Evolutionary conservation across 192 early-diverging fungal species (phyloP), one percentile per base, ranked within the genome.

Genomic region (Phycomyces blakesleeanus): DNA sequence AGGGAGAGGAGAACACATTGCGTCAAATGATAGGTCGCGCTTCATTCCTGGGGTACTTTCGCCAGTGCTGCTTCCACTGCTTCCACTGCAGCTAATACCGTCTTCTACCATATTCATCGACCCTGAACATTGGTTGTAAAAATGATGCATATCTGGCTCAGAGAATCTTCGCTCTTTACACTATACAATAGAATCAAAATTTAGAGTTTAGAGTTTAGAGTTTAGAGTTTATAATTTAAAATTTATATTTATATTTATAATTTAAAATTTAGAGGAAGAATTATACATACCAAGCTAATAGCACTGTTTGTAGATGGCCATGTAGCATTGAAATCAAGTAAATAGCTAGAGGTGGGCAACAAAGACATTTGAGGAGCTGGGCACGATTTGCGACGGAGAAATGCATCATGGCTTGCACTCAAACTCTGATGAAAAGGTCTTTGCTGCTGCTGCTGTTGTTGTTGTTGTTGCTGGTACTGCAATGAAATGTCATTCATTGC

Each of bases 51-150:
- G 21, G 41, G 40, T 25, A 40, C 37, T 47, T n/a, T 21, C 16
- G 41, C 44, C 16, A 40, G 40, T 26, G 42, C 58, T 49, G 58
- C 58, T 47, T 47, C 22, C 37, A 47, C 44, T 47, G 44, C 44
- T 47, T 47, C 44, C 44, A 12, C 58, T 40, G 41, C 42, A 25
- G 40, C 57, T 58, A 16, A 37, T 5, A 40, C 58, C 58, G 42
- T 60, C 44, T 47, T 14, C 44, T 47, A n/a, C 44, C 2, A 47
- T 34, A 34, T 34, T 34, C 29, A 34, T 34, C 7, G 29, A 2
- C 29, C 29, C 29, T 34, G 29, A 34, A 34, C 29, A 34, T 34
- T 34, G 29, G 29, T 7, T 14, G 44, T 47, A 47, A 11, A 47
- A 47, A 47, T 47, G 44, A 11, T 47, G 44, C 2, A 47, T 2